Base-by-base conservation (phyloP, 257 asterid genomes). In the Pogostemon cablin region DNA sequence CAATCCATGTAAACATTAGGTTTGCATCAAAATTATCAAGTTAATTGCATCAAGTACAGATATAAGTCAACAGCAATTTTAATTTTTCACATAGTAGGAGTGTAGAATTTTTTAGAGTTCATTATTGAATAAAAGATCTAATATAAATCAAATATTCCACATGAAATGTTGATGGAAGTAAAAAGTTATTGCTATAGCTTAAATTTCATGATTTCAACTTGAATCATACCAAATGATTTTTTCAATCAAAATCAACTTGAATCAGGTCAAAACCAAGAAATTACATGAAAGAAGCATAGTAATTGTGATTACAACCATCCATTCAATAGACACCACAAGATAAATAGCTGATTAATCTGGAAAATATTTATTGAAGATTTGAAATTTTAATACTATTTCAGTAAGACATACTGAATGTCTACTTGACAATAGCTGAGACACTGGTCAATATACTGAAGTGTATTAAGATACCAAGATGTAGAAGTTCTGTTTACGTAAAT, bases 161-260 rank as follows among this genome's bases (percentile, higher is more conserved):
- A 35, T 7, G 41, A 32, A 42, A 61, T 2, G 7, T 56, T 35
- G 17, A 37, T 10, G 32, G 25, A 4, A 20, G 4, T 5, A 17
- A 61, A 50, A 67, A 69, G 59, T 43, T 35, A n/a, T 17, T 12
- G 46, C 17, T 17, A 44, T 56, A n/a, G 43, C 57, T 37, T 37
- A 11, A 47, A 6, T 6, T n/a, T 50, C 11, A 34, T 48, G 17
- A 12, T 38, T 56, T 53, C 41, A 55, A 73, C 63, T 9, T 69
- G 62, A 52, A 65, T 61, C 75, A 10, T 61, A 17, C 53, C 17
- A 68, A 67, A 62, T 52, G 71, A 47, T 9, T 32, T 47, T 68
- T 9, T 4, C 7, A 8, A 52, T 49, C 5, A 49, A 58, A 32
- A 34, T 56, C 48, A 62, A 59, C 9, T 61, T 41, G 35, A 47